phyloP scores from a whole-genome alignment of 192 early-diverging fungal genomes.

The Coemansia sp. region DNA sequence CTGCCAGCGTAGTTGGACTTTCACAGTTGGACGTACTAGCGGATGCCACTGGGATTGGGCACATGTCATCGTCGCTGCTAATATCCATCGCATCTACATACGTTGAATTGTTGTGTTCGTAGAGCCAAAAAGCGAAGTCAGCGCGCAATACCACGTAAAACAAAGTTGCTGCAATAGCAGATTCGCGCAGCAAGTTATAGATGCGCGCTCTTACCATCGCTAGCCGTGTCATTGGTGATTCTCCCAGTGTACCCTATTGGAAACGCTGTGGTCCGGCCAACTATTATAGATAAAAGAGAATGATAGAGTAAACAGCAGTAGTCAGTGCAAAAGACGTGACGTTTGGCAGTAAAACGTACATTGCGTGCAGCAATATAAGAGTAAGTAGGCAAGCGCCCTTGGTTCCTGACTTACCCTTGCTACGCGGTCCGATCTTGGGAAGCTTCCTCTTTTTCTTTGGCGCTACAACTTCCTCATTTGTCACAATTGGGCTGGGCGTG shows the following conservation, averaged over 20 bases:
- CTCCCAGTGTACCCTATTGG: neutral
- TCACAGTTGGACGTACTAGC: neutral
- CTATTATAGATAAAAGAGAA: neutral
- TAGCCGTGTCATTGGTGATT: neutral
- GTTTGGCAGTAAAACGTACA: neutral
- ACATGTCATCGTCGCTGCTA: neutral
- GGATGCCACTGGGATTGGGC: neutral
- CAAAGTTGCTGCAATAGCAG: neutral
- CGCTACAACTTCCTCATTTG: neutral
- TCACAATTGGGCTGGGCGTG: neutral
- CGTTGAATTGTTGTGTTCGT: neutral
- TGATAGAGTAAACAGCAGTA: neutral
- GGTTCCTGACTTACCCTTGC: conserved; percentile 21
- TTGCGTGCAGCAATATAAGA: neutral
- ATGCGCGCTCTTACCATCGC: neutral
- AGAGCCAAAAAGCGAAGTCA: neutral
- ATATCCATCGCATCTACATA: neutral
- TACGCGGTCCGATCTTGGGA: conserved; percentile 12
- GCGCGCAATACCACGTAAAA: neutral
- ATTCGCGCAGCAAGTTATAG: neutral
- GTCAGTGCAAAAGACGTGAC: neutral
- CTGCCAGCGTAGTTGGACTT: neutral
- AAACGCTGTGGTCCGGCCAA: conserved; percentile 1
- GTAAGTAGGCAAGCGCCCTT: neutral
- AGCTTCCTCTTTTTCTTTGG: conserved; percentile 16